Conservation (phyloP, 768 basidiomycete genomes). For the Coprinellus micaceus region DNA sequence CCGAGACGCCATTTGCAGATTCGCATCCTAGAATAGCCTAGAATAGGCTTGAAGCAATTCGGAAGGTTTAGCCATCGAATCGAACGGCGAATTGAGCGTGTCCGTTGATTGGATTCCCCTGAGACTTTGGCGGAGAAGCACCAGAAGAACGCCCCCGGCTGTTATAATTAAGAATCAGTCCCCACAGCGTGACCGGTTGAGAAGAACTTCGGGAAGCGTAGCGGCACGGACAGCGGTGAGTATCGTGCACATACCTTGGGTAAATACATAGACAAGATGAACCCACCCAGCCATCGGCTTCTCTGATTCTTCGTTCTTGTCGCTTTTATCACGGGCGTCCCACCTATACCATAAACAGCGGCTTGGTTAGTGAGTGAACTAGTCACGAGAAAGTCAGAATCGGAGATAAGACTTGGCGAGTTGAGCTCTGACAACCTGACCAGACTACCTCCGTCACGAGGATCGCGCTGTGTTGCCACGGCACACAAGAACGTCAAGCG, state of each 20-base stretch:
- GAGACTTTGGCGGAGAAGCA: not conserved
- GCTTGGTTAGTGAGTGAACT: not conserved
- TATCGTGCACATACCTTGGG: not conserved
- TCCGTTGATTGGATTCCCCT: not conserved
- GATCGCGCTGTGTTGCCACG: constrained; percentile 4
- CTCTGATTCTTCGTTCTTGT: too few species aligned
- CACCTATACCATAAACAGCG: not conserved
- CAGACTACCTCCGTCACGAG: constrained; percentile 7
- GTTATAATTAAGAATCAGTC: constrained; percentile 1
- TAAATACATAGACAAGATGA: not conserved
- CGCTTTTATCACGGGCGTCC: too few species aligned
- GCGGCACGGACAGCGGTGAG: not conserved
- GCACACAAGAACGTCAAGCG: not conserved
- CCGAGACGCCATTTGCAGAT: not conserved
- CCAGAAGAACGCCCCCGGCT: not conserved
- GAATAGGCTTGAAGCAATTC: not conserved
- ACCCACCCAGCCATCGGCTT: not conserved
- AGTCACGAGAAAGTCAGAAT: not conserved
- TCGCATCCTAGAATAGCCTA: not conserved
- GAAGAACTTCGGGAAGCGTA: not conserved
- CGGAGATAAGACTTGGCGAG: too few species aligned
- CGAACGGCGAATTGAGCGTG: not conserved
- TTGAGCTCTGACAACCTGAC: too few species aligned
- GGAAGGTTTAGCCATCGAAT: not conserved
- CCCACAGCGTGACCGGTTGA: not conserved